phyloP scores from a whole-genome alignment of 2,329 filamentous ascomycete species.

The Paracamarosporium sp. region DNA sequence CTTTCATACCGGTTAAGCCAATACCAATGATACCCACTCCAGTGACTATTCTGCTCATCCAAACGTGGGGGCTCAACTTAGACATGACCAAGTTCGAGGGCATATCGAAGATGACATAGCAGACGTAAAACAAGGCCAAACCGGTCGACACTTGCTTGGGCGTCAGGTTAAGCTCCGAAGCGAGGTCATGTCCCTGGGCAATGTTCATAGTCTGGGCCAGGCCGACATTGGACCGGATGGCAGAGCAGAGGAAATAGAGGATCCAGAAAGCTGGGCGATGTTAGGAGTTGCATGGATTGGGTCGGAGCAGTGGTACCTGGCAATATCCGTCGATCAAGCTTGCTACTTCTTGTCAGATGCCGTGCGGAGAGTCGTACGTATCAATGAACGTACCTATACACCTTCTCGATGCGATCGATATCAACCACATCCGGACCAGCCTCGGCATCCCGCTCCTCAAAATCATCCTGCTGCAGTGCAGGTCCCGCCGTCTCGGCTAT shows the following conservation, averaged over 20 bases:
- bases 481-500: conserved; percentile 17
- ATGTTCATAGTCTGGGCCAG: conserved; percentile 94
- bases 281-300: conserved; percentile 10
- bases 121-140: conserved; percentile 87
- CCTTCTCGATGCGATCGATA: conserved; percentile 44
- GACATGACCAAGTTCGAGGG: conserved; percentile 92
- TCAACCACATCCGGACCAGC: conserved; percentile 37
- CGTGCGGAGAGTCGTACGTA: not conserved
- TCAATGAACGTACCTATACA: conserved; percentile 41
- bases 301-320: conserved; percentile 47
- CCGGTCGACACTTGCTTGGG: conserved; percentile 82
- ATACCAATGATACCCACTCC: conserved; percentile 84
- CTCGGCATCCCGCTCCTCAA: conserved; percentile 40
- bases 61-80: conserved; percentile 80
- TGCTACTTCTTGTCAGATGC: conserved; percentile 46
- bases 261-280: conserved; percentile 74
- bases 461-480: conserved; percentile 27
- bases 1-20: conserved; percentile 81
- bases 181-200: conserved; percentile 74
- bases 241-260: conserved; percentile 90
- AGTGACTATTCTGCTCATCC: conserved; percentile 92
- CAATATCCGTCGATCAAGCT: conserved; percentile 65
- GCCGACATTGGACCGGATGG: conserved; percentile 89
- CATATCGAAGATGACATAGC: conserved; percentile 88
- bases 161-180: conserved; percentile 71